phyloP scores from a whole-genome alignment of 352 stramenopile species.

The Pythium brachiatum region DNA sequence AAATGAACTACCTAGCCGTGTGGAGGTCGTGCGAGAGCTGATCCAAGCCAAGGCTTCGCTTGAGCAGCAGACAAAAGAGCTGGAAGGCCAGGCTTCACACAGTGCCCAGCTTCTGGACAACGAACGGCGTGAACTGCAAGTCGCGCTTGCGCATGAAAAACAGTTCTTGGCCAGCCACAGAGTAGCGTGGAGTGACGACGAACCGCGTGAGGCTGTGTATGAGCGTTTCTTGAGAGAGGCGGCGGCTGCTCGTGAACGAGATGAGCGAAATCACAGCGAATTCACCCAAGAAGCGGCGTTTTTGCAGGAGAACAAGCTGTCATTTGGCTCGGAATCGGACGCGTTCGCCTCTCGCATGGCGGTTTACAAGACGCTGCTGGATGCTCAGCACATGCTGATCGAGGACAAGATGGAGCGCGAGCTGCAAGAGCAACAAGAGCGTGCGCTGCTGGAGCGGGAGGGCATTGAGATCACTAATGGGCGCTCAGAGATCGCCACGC shows the following conservation, averaged over 20 bases:
- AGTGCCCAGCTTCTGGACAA: not conserved
- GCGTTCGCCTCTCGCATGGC: slow-evolving; percentile 27
- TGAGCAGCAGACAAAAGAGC: not conserved
- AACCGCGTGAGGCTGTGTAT: slow-evolving; percentile 6
- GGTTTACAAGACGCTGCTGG: slow-evolving; percentile 45
- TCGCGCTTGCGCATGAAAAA: slow-evolving; percentile 1
- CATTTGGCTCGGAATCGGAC: slow-evolving; percentile 3
- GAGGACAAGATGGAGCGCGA: slow-evolving; percentile 64
- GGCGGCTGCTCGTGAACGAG: not conserved
- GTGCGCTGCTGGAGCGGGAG: slow-evolving; percentile 31
- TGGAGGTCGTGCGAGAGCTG: not conserved
- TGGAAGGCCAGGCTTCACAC: not conserved
- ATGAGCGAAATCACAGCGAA: not conserved
- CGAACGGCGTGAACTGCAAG: not conserved
- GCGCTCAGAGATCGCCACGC: slow-evolving; percentile 23
- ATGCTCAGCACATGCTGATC: slow-evolving; percentile 42
- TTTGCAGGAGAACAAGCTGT: not conserved
- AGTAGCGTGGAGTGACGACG: slow-evolving; percentile 4
- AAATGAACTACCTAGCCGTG: not conserved
- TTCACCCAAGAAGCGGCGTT: slow-evolving; percentile 20
- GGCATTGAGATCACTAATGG: slow-evolving; percentile 19
- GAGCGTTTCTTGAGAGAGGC: slow-evolving; percentile 1
- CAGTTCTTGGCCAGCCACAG: slow-evolving; percentile 6
- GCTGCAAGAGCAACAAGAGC: slow-evolving; percentile 32
- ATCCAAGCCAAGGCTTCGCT: not conserved